Conservation (phyloP, 352 stramenopile genomes). For the Phytophthora pluvialis region DNA sequence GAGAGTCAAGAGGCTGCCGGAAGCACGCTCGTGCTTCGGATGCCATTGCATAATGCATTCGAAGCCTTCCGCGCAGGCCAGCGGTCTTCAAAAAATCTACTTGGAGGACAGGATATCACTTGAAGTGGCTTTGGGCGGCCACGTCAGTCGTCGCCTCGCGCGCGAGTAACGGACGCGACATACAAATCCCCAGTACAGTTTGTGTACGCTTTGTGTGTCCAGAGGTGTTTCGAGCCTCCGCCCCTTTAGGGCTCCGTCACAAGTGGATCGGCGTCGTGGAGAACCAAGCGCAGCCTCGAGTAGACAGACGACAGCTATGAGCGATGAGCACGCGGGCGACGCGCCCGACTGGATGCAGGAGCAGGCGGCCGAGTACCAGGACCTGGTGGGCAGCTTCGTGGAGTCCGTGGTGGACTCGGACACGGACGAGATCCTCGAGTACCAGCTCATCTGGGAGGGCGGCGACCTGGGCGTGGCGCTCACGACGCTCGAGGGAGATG, state of each 20-base stretch:
- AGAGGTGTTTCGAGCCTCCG: constrained; percentile 17
- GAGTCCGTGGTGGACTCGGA: constrained; percentile 84
- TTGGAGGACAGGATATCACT: neutral
- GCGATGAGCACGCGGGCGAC: constrained; percentile 29
- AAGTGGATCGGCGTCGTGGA: constrained; percentile 29
- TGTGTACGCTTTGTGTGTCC: constrained; percentile 29
- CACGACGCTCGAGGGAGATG: constrained; percentile 69
- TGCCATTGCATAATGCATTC: constrained; percentile 1
- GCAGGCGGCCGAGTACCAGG: constrained; percentile 83
- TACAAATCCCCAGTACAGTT: constrained; percentile 25
- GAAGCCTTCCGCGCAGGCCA: neutral
- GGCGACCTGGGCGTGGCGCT: constrained; percentile 85
- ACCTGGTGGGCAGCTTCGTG: constrained; percentile 87
- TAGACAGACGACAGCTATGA: constrained; percentile 43
- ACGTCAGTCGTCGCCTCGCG: constrained; percentile 24
- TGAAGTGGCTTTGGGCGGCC: constrained; percentile 23
- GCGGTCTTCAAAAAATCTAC: constrained; percentile 14
- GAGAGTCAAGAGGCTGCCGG: constrained; percentile 7
- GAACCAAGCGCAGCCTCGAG: constrained; percentile 1
- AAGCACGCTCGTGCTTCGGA: neutral
- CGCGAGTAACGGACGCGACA: constrained; percentile 27
- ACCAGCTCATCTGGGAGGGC: constrained; percentile 91
- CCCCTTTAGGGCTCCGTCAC: constrained; percentile 31
- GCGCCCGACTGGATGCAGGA: constrained; percentile 80
- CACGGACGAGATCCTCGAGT: constrained; percentile 88